Base-by-base conservation (phyloP, 2,329 filamentous ascomycete species). In the Botrytis paeoniae region DNA sequence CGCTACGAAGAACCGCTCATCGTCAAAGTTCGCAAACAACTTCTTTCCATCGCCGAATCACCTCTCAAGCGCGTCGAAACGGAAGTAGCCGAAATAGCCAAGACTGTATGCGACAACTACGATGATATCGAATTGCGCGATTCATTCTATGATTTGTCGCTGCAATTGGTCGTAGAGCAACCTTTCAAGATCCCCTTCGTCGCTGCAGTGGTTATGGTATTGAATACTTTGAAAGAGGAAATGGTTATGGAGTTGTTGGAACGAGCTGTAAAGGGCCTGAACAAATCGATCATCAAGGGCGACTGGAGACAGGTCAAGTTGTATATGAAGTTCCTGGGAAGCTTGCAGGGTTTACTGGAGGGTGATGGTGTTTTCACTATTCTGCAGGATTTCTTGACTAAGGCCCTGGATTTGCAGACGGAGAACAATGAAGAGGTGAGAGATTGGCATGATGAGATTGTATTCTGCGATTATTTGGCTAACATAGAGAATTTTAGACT, bases 111-210 rank as follows among this genome's bases (percentile, higher is more conserved):
- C 45, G 93, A 97, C 62, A 92, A 97, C 82, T 92, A 92, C 80
- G 94, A 97, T n/a, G 92, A 97, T 80, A 89, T 91, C 77, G 92
- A 94, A 77, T 84, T 97, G 71, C 90, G 90, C 76, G 87, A 86
- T 45, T 89, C 87, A 69, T 97, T 97, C 81, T 85, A 93, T 76
- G 89, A 91, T 73, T 87, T 97, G 43, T 85, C 90, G 12, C 84
- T 95, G 73, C 93, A 95, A 82, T 86, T 98, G 76, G 87, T 92
- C 61, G 82, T 93, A 51, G 96, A 99, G 84, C 96, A 99, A 83
- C 96, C 96, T 1, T 91, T 99, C 82, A 98, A 98, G 86, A 97
- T 94, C n/a, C 95, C 96, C 0, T 98, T 98, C 81, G 88, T 97
- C 54, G 94, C 95, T 16, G 93, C 93, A 32, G 91, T 95, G 22